Evolutionary conservation across 2,329 filamentous ascomycete genomes (phyloP), one percentile per base, ranked within the genome.

Genomic region (Pyrenophora graminea): DNA sequence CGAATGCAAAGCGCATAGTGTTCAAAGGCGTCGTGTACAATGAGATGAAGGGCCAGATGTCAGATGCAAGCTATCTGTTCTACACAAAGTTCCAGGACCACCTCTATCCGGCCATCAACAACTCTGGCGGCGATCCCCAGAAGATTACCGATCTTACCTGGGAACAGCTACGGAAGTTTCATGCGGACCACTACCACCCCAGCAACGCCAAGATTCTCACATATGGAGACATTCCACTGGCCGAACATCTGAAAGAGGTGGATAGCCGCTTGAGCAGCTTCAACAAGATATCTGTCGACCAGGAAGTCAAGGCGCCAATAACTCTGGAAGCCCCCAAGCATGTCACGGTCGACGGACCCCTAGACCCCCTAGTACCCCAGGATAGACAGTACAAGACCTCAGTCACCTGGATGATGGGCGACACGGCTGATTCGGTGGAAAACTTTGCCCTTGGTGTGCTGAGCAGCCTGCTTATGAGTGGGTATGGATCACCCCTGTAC

Each of bases 11-110:
- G 71, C 85, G 85, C 57, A 77, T 96, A 34, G 90, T 96, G 0
- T 97, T 97, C 81, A 97, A 97, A 77, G 93, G 93, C 21, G 94
- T 97, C 1, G 93, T 97, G 1, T 97, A 97, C 77, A 99, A 99
- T 67, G 94, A 99, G 77, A 99, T 99, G 94, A 99, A 99, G 77
- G 94, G 94, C 0, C 92, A 97, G 70, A 96, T 97, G 87, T 97
- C 94, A 2, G 94, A 99, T 72, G 91, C 93, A 6, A 91, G 91
- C 61, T 99, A 99, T 67, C 79, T 97, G 1, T 99, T 90, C 78
- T 97, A 97, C 73, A 96, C 97, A 61, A 84, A 88, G 45, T 99
- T 96, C 74, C 91, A 96, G 69, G 91, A 97, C 64, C 88, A 94
- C 70, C 90, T 99, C 46, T 94, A 96, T 69, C 94, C 94, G 0